Percentiles rank a stretch among this genome's conserved stretches.
These are phyloP conservation scores for Mrakiaceae sp. DNA, from an alignment of 1,284 basidiomycete species.

Conservation along the genomic window DNA sequence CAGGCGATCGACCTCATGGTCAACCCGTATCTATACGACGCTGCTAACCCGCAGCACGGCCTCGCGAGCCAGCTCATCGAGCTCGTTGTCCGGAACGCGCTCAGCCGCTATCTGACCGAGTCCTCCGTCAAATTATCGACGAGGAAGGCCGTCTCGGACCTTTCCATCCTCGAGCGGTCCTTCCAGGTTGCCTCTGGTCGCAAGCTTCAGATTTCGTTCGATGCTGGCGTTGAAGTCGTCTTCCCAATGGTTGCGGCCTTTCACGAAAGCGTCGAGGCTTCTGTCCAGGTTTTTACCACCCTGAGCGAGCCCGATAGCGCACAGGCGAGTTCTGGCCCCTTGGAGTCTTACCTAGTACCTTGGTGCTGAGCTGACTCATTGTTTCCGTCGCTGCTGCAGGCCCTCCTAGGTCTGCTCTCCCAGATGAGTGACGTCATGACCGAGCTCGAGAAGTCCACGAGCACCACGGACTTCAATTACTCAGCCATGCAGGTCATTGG, in stretches of 20 bases:
- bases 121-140: neutral
- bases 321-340: no score
- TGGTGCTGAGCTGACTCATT: neutral
- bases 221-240: constrained; percentile 3
- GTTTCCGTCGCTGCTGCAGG: constrained; percentile 3
- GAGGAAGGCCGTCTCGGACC: constrained; percentile 7
- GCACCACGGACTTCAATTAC: constrained; percentile 32
- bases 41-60: neutral
- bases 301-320: neutral
- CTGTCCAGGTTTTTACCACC: neutral
- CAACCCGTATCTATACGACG: constrained; percentile 24
- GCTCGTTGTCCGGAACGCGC: constrained; percentile 9
- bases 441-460: constrained; percentile 28
- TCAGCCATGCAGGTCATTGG: constrained; percentile 38
- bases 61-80: constrained; percentile 9
- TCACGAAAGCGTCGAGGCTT: constrained; percentile 1
- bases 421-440: constrained; percentile 8
- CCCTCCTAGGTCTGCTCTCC: constrained; percentile 6
- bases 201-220: constrained; percentile 7
- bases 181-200: constrained; percentile 13
- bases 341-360: no score
- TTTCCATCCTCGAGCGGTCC: constrained; percentile 13
- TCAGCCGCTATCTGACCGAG: neutral
- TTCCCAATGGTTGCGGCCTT: constrained; percentile 11
- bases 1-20: constrained; percentile 25